phyloP scores from a whole-genome alignment of 768 basidiomycete species.

The Kwoniella botswanensis region DNA sequence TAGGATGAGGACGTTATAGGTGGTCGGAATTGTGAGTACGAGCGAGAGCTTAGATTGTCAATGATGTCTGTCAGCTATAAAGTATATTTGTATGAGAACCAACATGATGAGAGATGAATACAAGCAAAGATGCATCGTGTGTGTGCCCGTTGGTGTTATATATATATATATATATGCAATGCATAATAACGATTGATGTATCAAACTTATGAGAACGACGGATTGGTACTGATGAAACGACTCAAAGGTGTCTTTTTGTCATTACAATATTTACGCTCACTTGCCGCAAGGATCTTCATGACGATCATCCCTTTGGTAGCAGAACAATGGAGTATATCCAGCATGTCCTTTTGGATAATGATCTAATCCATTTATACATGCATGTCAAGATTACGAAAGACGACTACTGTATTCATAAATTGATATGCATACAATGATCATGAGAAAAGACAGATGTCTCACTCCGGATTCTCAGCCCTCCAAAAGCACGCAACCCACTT shows the following conservation, averaged over 20 bases:
- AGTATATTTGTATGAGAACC: background rate
- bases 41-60: background rate
- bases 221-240: slow-evolving; percentile 6
- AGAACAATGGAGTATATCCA: slow-evolving; percentile 9
- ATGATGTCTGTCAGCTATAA: background rate
- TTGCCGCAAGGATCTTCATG: slow-evolving; percentile 1
- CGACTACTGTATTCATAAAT: background rate
- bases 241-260: slow-evolving; percentile 3
- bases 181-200: background rate
- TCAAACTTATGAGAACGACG: background rate
- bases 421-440: background rate
- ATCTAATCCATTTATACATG: background rate
- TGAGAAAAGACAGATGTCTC: too few relatives aligned
- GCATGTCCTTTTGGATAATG: background rate
- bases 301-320: slow-evolving; percentile 6
- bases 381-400: background rate
- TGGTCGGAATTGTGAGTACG: background rate
- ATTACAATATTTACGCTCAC: background rate
- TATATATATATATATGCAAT: background rate
- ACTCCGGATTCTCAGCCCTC: slow-evolving; percentile 62
- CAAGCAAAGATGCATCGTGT: background rate
- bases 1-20: background rate
- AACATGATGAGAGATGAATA: background rate
- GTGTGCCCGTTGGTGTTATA: background rate
- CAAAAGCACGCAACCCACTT: slow-evolving; percentile 93